These are phyloP conservation scores for Debaryomyces prosopidis DNA, from an alignment of 805 yeast species.

Conservation along the genomic window DNA sequence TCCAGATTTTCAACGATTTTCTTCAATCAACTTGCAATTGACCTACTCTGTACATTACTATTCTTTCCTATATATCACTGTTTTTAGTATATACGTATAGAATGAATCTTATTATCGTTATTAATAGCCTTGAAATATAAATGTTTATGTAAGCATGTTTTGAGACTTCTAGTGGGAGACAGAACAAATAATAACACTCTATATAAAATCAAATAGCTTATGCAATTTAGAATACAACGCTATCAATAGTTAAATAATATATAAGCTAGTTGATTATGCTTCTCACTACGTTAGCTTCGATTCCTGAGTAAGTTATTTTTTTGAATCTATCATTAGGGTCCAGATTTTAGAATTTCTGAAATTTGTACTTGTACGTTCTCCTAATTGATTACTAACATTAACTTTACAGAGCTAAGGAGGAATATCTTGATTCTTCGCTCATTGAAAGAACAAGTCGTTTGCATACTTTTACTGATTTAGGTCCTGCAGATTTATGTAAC, in stretches of 20 bases:
- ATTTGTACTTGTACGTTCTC: not conserved
- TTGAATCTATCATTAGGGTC: not conserved
- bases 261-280: constrained; percentile 22
- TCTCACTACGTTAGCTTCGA: constrained; percentile 36
- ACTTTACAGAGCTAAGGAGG: constrained; percentile 47
- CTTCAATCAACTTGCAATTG: no score
- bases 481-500: constrained; percentile 68
- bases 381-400: constrained; percentile 16
- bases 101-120: no score
- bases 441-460: constrained; percentile 65
- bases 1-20: no score
- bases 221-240: not conserved
- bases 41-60: no score
- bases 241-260: not conserved
- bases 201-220: not conserved
- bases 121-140: no score
- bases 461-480: constrained; percentile 61
- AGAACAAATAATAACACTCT: constrained; percentile 5
- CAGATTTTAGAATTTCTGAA: not conserved
- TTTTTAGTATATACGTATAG: no score
- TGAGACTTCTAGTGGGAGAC: constrained; percentile 1
- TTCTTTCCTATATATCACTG: no score
- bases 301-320: constrained; percentile 35
- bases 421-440: constrained; percentile 56
- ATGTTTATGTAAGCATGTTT: no score